Evolutionary conservation across 768 basidiomycete species (phyloP), one percentile per base, ranked within the genome.

Genomic region (Russula compacta): DNA sequence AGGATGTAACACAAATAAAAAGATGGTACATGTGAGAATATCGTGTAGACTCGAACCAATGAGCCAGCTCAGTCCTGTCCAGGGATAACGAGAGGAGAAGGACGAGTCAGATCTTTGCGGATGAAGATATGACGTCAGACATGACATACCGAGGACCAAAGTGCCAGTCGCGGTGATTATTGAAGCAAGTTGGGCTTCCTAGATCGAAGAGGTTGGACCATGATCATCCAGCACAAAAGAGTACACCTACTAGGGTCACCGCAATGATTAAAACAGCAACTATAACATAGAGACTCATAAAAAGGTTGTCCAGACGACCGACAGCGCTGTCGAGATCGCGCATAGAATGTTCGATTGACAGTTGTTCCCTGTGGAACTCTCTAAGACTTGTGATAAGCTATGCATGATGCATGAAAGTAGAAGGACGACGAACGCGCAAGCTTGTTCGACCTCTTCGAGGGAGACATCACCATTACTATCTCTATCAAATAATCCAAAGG

Each of bases 291-390:
- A 94, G 70, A 54, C 80, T 81, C 85, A 95, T 89, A 64, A 94
- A 77, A 66, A 95, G 93, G 66, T 89, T 86, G 72, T 94, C 91
- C 67, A 95, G 74, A 32, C 88, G 79, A 17, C 89, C 85, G 14
- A 95, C 92, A 6, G 93, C 93, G 53, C 87, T 90, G 72, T 95
- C 93, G 52, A 95, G 75, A 72, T 95, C 91, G 47, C 84, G 79
- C 92, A 97, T 91, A 6, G 86, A 88, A 69, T 87, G 85, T 62
- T 89, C 86, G 47, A 97, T 82, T 19, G 87, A 86, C 42, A 92
- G 73, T 60, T 92, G 84, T 69, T 97, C 93, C 35, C 91, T 81
- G 69, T 95, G 92, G 59, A 91, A 80, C 43, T 90, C 86, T 72
- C 89, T 86, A 36, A 38, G 24, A 36, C 14, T 21, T 33, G 21